Evolutionary conservation across 2,329 filamentous ascomycete genomes (phyloP), one percentile per base, ranked within the genome.

Genomic region (Zalaria obscura): DNA sequence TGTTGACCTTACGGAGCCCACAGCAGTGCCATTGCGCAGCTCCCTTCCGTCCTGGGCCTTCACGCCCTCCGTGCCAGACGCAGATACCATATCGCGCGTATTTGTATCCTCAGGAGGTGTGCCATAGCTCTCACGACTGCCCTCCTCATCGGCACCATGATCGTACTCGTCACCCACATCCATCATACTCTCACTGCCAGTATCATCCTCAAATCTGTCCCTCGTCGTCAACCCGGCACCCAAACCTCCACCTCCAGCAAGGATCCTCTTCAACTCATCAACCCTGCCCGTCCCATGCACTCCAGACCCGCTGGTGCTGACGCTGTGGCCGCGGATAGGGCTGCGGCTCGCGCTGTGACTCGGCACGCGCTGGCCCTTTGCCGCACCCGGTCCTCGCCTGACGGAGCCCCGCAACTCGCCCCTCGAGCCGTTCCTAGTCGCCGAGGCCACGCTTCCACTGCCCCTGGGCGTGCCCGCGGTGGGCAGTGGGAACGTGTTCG

Each of bases 121-220:
- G 3, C 7, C 29, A n/a, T 18, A 18, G 18, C 18, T 18, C 18
- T 18, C 18, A 2, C 18, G 18, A 2, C 18, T 18, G 18, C 18
- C 18, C 18, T 18, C 18, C 18, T 32, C 29, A n/a, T 7, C 29
- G 29, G 7, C n/a, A 32, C n/a, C 29, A 32, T 32, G 7, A 32
- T 32, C 7, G 7, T 45, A 35, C 4, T 36, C 47, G 25, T 48
- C 52, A 31, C 46, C 52, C 9, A 48, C 48, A 25, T 55, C 52
- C 47, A 80, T 72, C 67, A 85, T 73, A 57, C 78, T 83, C 41
- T 85, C 80, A 43, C 66, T 71, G 52, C 69, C 76, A 41, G 67
- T 72, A 48, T 69, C 66, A 44, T 73, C 74, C 40, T 71, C 48
- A 10, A 2, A 32, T n/a, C 29, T 7, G 2, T n/a, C 29, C 3